Conservation (phyloP, 2,329 filamentous ascomycete species). For the Huntiella decipiens region DNA sequence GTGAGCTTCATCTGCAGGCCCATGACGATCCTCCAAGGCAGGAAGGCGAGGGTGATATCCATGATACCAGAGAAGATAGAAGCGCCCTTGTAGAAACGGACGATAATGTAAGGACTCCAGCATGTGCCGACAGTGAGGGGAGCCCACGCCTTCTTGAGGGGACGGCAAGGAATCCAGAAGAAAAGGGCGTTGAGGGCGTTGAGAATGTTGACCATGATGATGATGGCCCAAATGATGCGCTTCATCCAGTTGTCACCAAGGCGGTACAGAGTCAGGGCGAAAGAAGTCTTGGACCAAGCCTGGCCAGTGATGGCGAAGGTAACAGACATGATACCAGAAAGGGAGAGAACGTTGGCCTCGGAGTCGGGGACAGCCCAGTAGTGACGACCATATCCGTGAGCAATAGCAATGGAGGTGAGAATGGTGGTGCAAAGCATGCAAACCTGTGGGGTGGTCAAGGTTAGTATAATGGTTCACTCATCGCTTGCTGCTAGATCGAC, state of each 20-base stretch:
- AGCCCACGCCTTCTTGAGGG: conserved; percentile 15
- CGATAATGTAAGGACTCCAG: conserved; percentile 11
- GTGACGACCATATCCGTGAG: conserved; percentile 13
- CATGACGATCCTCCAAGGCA: conserved; percentile 16
- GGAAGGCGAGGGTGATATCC: conserved; percentile 14
- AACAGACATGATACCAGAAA: conserved; percentile 9
- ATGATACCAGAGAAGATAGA: conserved; percentile 12
- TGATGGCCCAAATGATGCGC: conserved; percentile 15
- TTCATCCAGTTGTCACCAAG: conserved; percentile 15
- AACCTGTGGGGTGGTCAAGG: not conserved
- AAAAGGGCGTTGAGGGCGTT: conserved; percentile 14
- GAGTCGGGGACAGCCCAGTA: conserved; percentile 8
- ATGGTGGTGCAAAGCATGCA: conserved; percentile 7
- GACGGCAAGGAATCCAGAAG: conserved; percentile 16
- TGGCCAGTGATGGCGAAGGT: conserved; percentile 3
- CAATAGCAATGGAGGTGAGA: conserved; percentile 12
- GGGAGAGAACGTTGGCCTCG: conserved; percentile 1
- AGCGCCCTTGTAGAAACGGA: conserved; percentile 5
- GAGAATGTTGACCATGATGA: conserved; percentile 15
- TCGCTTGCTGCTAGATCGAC: conserved; percentile 17
- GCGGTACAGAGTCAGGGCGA: conserved; percentile 17
- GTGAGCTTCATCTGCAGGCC: conserved; percentile 15
- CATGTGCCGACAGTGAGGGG: conserved; percentile 13
- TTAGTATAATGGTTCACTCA: conserved; percentile 7
- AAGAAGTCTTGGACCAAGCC: conserved; percentile 15